Evolutionary conservation across 2,329 filamentous ascomycete species (phyloP), one percentile per base, ranked within the genome.

Genomic region (Aureobasidium sp.): DNA sequence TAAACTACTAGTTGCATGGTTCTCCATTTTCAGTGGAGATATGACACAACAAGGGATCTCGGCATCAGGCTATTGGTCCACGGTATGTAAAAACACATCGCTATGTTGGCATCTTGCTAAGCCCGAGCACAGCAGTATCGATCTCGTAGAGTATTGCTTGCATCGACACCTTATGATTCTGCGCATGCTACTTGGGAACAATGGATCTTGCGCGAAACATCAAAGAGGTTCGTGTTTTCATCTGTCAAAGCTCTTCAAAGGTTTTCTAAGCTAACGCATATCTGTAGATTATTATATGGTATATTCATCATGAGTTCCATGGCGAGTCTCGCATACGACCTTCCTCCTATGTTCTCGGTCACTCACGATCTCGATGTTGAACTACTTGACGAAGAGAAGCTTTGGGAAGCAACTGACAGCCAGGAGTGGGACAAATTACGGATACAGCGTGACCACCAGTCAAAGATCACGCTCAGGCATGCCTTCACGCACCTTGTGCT

Each of bases 361-460:
- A 70, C 69, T 5, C 68, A 73, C 39, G 72, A 75, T 57, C 66
- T 73, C 13, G 69, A 71, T 44, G 69, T 74, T 53, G 72, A 74
- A 55, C 68, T 73, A 57, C 70, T 71, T 23, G 70, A 69, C 17
- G 69, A 70, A 46, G 72, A 74, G 55, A 63, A 62, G 17, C 60
- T 73, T 32, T 74, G 73, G 72, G 70, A 70, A 52, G 70, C 72
- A 2, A 52, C 58, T 6, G 66, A 67, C 1, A 66, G 68, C n/a
- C 10, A 47, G 29, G 44, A 47, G 5, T 47, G 44, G 44, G 23
- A 13, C 44, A 17, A 12, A 17, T 4, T 17, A 15, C 44, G 13
- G 15, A 1, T 6, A 27, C 3, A 13, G 15, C 23, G 44, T 6
- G 13, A 5, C 13, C 10, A 17, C 2, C 13, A 26, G 27, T 17